Percentiles rank a stretch among this genome's conserved stretches.
These are phyloP conservation scores for Hypholoma sublateritium DNA, from an alignment of 768 basidiomycete genomes.

Conservation along the genomic window DNA sequence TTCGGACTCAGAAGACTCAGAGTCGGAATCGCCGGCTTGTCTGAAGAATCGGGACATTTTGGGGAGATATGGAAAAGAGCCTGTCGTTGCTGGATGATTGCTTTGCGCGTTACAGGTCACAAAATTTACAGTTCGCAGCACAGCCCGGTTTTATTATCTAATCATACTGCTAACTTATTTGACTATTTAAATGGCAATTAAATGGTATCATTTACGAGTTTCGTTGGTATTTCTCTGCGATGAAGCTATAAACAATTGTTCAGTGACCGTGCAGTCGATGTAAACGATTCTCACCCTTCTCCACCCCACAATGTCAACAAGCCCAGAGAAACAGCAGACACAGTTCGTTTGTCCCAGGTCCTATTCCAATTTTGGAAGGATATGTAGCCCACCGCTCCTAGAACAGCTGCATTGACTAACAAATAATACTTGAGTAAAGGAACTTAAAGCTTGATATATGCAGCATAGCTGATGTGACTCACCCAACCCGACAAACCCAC, in stretches of 20 bases:
- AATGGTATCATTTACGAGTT: neutral
- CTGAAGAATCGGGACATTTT: slow-evolving; percentile 89
- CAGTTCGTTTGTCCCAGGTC: slow-evolving; percentile 64
- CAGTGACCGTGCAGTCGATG: neutral
- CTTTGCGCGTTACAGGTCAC: slow-evolving; percentile 9
- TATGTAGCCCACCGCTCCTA: slow-evolving; percentile 64
- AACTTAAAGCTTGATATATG: neutral
- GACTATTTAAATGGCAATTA: neutral
- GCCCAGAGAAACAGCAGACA: slow-evolving; percentile 58
- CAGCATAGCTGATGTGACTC: slow-evolving; percentile 22
- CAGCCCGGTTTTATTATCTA: slow-evolving; percentile 11
- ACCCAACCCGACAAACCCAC: slow-evolving; percentile 64
- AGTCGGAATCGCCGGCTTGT: slow-evolving; percentile 81
- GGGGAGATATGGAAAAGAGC: neutral
- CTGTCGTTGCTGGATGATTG: neutral
- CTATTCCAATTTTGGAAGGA: slow-evolving; percentile 66
- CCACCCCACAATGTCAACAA: slow-evolving; percentile 60
- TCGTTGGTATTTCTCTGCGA: slow-evolving; percentile 10
- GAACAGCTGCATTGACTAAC: slow-evolving; percentile 62
- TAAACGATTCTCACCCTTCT: slow-evolving; percentile 54
- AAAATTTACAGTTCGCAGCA: slow-evolving; percentile 12
- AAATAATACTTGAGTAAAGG: neutral
- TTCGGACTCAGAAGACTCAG: slow-evolving; percentile 69
- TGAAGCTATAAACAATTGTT: neutral
- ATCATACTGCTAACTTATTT: neutral